These are phyloP conservation scores for Carex cristatella DNA, from an alignment of 176 grass and related monocot genomes.

Conservation along the genomic window DNA sequence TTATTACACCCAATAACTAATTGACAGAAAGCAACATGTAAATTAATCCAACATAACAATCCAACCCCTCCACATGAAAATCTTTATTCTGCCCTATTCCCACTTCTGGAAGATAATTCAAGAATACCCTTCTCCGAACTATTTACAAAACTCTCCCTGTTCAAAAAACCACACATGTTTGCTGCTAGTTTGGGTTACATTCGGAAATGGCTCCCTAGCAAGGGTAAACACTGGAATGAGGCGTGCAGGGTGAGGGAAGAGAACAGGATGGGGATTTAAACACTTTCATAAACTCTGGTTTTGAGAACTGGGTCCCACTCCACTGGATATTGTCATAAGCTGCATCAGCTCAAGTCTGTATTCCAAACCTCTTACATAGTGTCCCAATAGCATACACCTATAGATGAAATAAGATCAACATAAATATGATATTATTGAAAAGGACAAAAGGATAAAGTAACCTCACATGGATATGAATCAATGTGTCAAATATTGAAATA, in stretches of 20 bases:
- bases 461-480: background rate
- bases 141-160: slow-evolving; percentile 2
- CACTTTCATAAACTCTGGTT: slow-evolving; percentile 19
- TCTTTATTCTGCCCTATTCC: background rate
- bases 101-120: background rate
- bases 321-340: slow-evolving; percentile 46
- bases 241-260: slow-evolving; percentile 13
- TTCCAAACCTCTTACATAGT: slow-evolving; percentile 84
- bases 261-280: background rate
- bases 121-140: background rate
- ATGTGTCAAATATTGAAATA: background rate
- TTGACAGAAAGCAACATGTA: background rate
- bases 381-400: slow-evolving; percentile 95
- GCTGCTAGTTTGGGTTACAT: background rate
- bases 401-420: slow-evolving; percentile 4
- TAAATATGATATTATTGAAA: background rate
- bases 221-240: slow-evolving; percentile 23
- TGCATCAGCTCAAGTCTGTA: slow-evolving; percentile 72
- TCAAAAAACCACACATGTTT: background rate
- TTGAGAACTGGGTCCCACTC: slow-evolving; percentile 32
- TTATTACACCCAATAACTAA: slow-evolving; percentile 1
- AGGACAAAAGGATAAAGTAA: background rate
- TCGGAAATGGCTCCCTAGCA: background rate
- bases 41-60: background rate
- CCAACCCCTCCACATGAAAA: background rate